A percentile compares a stretch with the other conserved stretches of the same genome.
These are phyloP conservation scores for Aspergillus conjunctus DNA, from an alignment of 495 filamentous ascomycete species.

Conservation along the genomic window DNA sequence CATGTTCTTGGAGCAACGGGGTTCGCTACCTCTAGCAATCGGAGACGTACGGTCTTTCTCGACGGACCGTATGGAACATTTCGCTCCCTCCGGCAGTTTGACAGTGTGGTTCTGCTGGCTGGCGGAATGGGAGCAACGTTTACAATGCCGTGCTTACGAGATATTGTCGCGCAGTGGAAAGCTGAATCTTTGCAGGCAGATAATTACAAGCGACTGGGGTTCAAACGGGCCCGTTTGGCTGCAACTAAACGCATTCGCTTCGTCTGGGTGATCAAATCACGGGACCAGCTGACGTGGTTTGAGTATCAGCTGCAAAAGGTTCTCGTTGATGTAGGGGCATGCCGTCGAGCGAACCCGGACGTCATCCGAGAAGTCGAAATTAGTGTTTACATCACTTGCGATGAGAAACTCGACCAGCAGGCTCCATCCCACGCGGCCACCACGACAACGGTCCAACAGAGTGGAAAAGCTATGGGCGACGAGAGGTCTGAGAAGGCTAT, in stretches of 20 bases:
- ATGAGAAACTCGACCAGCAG: conserved; percentile 41
- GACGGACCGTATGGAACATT: conserved; percentile 59
- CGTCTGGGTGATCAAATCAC: conserved; percentile 71
- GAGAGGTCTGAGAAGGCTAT: conserved; percentile 12
- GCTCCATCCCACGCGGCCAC: background rate
- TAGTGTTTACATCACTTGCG: conserved; percentile 65
- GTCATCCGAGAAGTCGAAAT: conserved; percentile 50
- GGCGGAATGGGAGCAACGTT: conserved; percentile 60
- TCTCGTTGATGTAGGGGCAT: conserved; percentile 51
- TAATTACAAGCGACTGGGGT: background rate
- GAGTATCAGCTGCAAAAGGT: conserved; percentile 60
- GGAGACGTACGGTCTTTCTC: conserved; percentile 35
- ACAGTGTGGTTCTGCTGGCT: conserved; percentile 64
- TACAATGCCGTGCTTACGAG: conserved; percentile 54
- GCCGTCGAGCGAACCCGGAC: conserved; percentile 30
- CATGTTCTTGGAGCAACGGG: conserved; percentile 22
- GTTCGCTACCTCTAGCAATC: conserved; percentile 26
- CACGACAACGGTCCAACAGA: background rate
- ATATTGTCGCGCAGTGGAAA: conserved; percentile 48
- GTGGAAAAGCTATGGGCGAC: background rate
- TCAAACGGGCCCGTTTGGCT: conserved; percentile 19
- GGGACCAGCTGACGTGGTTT: conserved; percentile 70
- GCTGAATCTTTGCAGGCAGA: conserved; percentile 19
- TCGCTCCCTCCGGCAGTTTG: conserved; percentile 54
- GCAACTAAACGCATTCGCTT: conserved; percentile 70